phyloP scores from a whole-genome alignment of 371 early-diverging fungal genomes.

The Lichtheimia ramosa region DNA sequence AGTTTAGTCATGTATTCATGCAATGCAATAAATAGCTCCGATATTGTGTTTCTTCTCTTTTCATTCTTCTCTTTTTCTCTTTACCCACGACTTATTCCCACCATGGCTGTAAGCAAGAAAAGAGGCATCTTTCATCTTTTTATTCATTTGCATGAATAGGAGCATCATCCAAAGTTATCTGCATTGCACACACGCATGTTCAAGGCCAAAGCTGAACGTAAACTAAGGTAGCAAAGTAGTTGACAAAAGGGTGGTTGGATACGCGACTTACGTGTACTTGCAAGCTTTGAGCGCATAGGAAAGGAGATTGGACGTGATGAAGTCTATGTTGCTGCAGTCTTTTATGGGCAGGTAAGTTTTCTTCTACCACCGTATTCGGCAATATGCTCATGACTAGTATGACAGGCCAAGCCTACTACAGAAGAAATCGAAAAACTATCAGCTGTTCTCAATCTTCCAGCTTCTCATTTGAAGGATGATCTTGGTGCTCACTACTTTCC shows the following conservation, averaged over 20 bases:
- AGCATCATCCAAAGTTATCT: constrained; percentile 28
- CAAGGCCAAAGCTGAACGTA: constrained; percentile 29
- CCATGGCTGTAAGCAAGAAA: constrained; percentile 6
- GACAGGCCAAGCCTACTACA: constrained; percentile 50
- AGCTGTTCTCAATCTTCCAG: constrained; percentile 53
- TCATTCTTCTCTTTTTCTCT: constrained; percentile 1
- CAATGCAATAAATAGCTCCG: not conserved
- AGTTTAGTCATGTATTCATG: constrained; percentile 8
- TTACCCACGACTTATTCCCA: not conserved
- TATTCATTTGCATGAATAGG: constrained; percentile 5
- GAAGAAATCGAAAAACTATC: constrained; percentile 54
- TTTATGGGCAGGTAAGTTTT: constrained; percentile 62
- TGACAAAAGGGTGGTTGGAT: not conserved
- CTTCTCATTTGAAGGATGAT: constrained; percentile 54
- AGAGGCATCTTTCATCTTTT: no score
- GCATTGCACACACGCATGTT: constrained; percentile 40
- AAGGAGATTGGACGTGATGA: constrained; percentile 58
- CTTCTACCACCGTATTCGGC: not conserved
- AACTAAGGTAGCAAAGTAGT: constrained; percentile 26
- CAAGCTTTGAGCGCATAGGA: constrained; percentile 65
- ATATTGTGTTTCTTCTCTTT: not conserved
- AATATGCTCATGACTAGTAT: not conserved
- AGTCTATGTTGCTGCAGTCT: constrained; percentile 70
- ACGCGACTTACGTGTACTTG: not conserved
- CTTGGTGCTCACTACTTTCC: constrained; percentile 55